phyloP scores from a whole-genome alignment of 306 rosid species.

The Styphnolobium japonicum region DNA sequence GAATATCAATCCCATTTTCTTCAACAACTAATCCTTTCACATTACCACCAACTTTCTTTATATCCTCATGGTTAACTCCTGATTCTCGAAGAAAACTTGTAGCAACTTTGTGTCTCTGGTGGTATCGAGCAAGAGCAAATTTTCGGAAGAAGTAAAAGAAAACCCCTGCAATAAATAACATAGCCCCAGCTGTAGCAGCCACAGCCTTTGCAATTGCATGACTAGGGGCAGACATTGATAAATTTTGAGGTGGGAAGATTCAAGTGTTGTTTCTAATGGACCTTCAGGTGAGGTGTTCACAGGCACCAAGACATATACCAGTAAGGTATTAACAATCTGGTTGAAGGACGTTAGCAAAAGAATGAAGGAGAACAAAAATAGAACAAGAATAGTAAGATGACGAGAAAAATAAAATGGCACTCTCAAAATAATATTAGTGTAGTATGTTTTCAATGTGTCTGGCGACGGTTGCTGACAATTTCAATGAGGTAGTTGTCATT shows the following conservation, averaged over 20 bases:
- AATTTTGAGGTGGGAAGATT: not conserved
- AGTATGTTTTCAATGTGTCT: constrained; percentile 7
- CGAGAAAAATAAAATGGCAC: not conserved
- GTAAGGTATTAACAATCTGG: not conserved
- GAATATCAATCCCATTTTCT: constrained; percentile 48
- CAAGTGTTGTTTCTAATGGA: not conserved
- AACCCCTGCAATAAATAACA: constrained; percentile 37
- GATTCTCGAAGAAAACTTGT: constrained; percentile 37
- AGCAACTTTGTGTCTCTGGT: constrained; percentile 19
- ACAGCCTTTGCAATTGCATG: constrained; percentile 43
- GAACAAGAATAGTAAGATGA: constrained; percentile 2
- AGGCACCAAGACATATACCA: not conserved
- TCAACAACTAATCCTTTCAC: constrained; percentile 49
- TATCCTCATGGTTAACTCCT: constrained; percentile 26
- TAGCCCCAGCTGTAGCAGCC: constrained; percentile 51
- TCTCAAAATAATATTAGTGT: not conserved
- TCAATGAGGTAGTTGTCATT: constrained; percentile 52
- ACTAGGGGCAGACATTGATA: constrained; percentile 37
- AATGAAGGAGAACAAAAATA: not conserved
- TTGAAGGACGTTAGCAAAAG: not conserved
- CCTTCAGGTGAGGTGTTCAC: not conserved
- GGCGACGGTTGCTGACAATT: constrained; percentile 37
- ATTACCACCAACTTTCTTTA: constrained; percentile 41
- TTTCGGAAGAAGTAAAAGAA: constrained; percentile 40
- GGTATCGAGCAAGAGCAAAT: constrained; percentile 25